Evolutionary conservation across 2,329 filamentous ascomycete species (phyloP), one percentile per base, ranked within the genome.

Genomic region (Chrysoporthe cubensis): DNA sequence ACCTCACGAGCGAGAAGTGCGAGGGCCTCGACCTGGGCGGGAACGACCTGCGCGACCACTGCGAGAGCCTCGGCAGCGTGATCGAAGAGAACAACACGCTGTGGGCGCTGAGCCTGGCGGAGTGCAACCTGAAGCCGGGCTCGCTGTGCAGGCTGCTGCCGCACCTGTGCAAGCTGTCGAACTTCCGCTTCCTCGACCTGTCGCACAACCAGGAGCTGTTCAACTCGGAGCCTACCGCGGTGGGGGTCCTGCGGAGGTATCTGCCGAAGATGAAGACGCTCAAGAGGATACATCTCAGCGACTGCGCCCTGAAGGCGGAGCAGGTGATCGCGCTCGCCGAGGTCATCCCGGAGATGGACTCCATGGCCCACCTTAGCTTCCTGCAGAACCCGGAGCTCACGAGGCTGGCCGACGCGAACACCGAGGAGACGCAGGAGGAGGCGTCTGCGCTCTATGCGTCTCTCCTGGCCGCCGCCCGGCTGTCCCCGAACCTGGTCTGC

Each of bases 371-470:
- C 79, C 84, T 99, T 71, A 96, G 91, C 74, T 87, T 98, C 3
- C 81, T 97, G 50, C 92, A 96, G 72, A 99, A 99, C 73, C 84
- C 88, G 0, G 85, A 89, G 69, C 81, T 97, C 4, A 83, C 87
- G 32, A 86, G 86, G 59, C 85, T 97, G 34, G 90, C 93, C 5
- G 86, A 88, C 69, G 91, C 93, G 0, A 91, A 85, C 62, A 92
- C 92, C 6, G 93, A 96, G 73, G 89, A 89, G 66, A 86, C 85
- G 1, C 93, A 97, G 77, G 95, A 98, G 79, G 95, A 98, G 79
- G 95, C 96, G 0, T 97, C 93, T 73, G 96, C 96, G 0, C 80
- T 98, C 7, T 98, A 97, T 76, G 94, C 96, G 0, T 97, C 94
- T 1, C 84, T 98, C 26, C 90, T 97, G 81, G 92, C 94, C 5